Evolutionary conservation across 108 stramenopile genomes (phyloP), one percentile per base, ranked within the genome.

Genomic region (Bacterosira constricta): DNA sequence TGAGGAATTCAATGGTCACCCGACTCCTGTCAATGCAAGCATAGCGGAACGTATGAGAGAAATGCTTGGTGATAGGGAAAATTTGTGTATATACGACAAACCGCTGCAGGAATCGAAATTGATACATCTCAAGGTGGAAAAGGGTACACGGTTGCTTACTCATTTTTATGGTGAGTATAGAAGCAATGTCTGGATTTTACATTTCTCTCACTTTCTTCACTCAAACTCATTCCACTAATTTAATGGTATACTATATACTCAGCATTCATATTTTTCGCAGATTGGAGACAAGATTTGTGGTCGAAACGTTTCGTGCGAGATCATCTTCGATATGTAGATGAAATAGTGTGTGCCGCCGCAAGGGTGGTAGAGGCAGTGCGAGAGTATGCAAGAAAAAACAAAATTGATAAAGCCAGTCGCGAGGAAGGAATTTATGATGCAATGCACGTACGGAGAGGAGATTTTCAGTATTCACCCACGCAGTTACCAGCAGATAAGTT

Each of bases 381-480:
- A 55, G 58, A 75, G 15, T 71, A 78, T 30, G 80, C 78, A 29
- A 52, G 65, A 50, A 69, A 67, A 41, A 63, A 71, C 55, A 75
- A 46, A 59, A 65, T 66, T 9, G 26, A 66, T 47, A 79, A 47
- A 23, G 31, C 65, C 13, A 56, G 58, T 27, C 65, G 63, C 58
- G 56, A 57, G 46, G 80, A 84, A 23, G 96, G 96, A 4, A 42
- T 53, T 5, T 97, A 78, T 58, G 88, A 97, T 74, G 71, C 85
- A 12, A 72, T 95, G 66, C 96, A 97, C 76, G 85, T 97, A 8
- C 86, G 96, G 47, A 82, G 87, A 42, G 87, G 87, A 31, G 87
- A 88, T 47, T 86, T 89, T 45, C 85, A 86, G 50, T 84, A 74
- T 54, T 73, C 83, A 49, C 81, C 79, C 15, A 78, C 71, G 3